Conservation (phyloP, 2,329 filamentous ascomycete genomes). For the Myriosclerotinia duriaeana region DNA sequence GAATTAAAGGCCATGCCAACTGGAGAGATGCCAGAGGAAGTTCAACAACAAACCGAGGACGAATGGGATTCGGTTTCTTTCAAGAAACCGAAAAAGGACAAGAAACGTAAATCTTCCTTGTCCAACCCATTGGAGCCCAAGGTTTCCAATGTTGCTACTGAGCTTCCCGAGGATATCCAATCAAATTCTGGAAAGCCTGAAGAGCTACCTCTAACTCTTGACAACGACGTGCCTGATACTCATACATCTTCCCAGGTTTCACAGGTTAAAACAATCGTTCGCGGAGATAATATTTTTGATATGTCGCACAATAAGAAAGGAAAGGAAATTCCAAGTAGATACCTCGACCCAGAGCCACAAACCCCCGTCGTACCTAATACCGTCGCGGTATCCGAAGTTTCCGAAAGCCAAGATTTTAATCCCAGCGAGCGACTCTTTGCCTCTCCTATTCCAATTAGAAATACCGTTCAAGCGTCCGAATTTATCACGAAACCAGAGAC, state of each 20-base stretch:
- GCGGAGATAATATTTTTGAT: conserved; percentile 13
- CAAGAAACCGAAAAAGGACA: conserved; percentile 30
- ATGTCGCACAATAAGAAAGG: conserved; percentile 35
- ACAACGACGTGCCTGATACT: conserved; percentile 24
- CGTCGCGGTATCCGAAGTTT: conserved; percentile 3
- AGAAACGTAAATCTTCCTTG: conserved; percentile 28
- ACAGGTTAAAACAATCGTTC: conserved; percentile 20
- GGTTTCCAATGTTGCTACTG: conserved; percentile 23
- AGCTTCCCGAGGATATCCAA: conserved; percentile 18
- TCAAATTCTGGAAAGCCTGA: conserved; percentile 17
- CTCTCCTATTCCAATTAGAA: conserved; percentile 8
- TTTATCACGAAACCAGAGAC: not conserved
- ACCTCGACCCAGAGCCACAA: conserved; percentile 20
- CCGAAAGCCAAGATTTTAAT: conserved; percentile 2
- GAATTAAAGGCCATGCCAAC: conserved; percentile 15
- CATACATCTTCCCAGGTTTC: conserved; percentile 25
- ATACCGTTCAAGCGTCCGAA: not conserved
- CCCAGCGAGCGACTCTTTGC: conserved; percentile 14
- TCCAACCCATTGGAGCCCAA: conserved; percentile 26
- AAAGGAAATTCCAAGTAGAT: conserved; percentile 28
- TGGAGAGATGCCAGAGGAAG: conserved; percentile 22
- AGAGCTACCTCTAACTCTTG: conserved; percentile 18
- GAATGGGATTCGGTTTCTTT: conserved; percentile 26
- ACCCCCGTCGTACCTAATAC: conserved; percentile 16
- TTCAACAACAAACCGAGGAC: conserved; percentile 22